Conservation (phyloP, 2,329 filamentous ascomycete species). For the Fusarium transvaalense region DNA sequence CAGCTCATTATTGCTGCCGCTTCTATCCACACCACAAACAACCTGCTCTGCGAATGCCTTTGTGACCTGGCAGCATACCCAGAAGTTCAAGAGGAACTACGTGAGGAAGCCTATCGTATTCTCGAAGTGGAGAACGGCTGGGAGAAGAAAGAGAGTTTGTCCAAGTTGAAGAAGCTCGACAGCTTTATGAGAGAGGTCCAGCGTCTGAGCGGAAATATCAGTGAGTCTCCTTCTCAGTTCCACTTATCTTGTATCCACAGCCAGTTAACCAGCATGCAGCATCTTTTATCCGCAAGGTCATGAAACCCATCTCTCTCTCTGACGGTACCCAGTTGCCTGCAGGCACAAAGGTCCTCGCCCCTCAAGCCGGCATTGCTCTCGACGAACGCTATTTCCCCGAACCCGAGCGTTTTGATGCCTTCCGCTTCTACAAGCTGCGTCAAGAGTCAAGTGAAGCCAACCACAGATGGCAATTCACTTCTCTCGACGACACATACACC, state of each 20-base stretch:
- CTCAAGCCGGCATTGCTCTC: conserved; percentile 57
- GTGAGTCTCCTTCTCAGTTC: conserved; percentile 47
- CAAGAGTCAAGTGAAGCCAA: conserved; percentile 54
- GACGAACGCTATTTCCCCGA: conserved; percentile 57
- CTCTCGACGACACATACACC: conserved; percentile 57
- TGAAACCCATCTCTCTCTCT: conserved; percentile 60
- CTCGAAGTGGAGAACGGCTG: conserved; percentile 58
- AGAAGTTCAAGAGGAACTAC: conserved; percentile 61
- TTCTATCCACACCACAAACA: conserved; percentile 61
- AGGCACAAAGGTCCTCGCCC: conserved; percentile 58
- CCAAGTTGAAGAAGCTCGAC: conserved; percentile 61
- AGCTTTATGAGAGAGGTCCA: conserved; percentile 63
- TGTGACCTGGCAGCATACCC: conserved; percentile 63
- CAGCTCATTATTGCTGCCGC: conserved; percentile 61
- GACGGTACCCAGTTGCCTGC: conserved; percentile 59
- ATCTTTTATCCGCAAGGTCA: conserved; percentile 61
- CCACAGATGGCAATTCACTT: conserved; percentile 59
- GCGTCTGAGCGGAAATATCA: conserved; percentile 58
- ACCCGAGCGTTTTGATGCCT: conserved; percentile 60
- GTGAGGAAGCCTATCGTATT: conserved; percentile 61
- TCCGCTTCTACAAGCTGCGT: conserved; percentile 63
- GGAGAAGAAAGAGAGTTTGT: conserved; percentile 58
- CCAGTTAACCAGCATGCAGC: conserved; percentile 49
- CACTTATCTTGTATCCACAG: background rate
- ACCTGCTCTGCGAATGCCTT: conserved; percentile 61